Evolutionary conservation across 2,329 filamentous ascomycete genomes (phyloP), one percentile per base, ranked within the genome.

Genomic region (Pseudogymnoascus sp.): DNA sequence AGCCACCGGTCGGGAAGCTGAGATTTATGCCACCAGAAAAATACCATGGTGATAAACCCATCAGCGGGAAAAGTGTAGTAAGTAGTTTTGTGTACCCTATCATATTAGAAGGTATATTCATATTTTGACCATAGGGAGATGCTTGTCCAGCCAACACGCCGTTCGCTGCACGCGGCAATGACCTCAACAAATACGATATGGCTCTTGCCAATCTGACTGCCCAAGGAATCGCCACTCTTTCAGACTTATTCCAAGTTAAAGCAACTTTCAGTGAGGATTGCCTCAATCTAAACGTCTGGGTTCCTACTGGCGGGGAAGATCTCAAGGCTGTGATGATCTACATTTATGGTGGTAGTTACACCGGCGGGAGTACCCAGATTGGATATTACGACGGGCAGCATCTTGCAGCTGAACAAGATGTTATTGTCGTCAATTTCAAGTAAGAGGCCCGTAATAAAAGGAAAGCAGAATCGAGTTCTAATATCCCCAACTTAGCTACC

Each of bases 301-400:
- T 71, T 50, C 66, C 60, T 65, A 36, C 64, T 33, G 67, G 66
- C 2, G 67, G 70, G 6, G 69, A 69, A 5, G 53, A 61, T 14
- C 69, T 71, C 38, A 78, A 75, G 43, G 70, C 77, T 5, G 77
- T 79, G n/a, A 64, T 78, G 38, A 69, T 79, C 20, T 79, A 75
- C 72, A 72, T 79, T 8, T 72, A 75, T 58, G 77, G 77, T 2
- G 77, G 78, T 6, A 74, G 70, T 0, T 78, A 76, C 58, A 68
- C 64, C 1, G 68, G 68, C 39, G 76, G 77, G 60, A 74, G 70
- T 63, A 71, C 75, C 0, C 68, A 74, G 57, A 72, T 69, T 18
- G 71, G 72, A 0, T 71, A 71, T 5, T 80, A 78, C 63, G 75
- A 71, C 25, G 78, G 78, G 28, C 73, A 74, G 33, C 71, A 74